phyloP scores from a whole-genome alignment of 257 asterid species.

The Galeopsis tetrahit region DNA sequence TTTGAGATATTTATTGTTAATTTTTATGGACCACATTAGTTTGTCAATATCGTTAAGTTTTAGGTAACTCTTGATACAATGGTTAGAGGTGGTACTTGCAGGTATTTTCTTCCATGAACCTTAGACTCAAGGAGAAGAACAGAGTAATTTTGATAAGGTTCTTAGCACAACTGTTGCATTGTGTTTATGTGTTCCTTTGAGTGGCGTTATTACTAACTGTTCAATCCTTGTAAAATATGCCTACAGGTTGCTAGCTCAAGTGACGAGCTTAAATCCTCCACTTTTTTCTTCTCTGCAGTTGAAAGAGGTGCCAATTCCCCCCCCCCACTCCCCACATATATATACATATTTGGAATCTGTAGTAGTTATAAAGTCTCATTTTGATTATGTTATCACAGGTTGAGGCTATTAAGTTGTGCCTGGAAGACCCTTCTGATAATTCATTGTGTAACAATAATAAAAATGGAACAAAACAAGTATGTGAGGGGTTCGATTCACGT shows the following conservation, averaged over 20 bases:
- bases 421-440: conserved; percentile 44
- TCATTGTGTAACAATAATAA: conserved; percentile 32
- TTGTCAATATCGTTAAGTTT: conserved; percentile 16
- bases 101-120: conserved; percentile 73
- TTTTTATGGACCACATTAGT: conserved; percentile 4
- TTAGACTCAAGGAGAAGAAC: conserved; percentile 53
- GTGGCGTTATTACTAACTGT: conserved; percentile 23
- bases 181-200: conserved; percentile 15
- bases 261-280: conserved; percentile 58
- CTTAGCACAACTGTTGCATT: conserved; percentile 26
- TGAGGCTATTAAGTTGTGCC: conserved; percentile 50
- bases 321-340: not conserved
- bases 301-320: conserved; percentile 61
- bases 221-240: conserved; percentile 31
- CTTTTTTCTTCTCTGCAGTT: conserved; percentile 69
- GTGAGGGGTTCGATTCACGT: conserved; percentile 36
- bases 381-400: conserved; percentile 57
- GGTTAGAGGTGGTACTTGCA: conserved; percentile 46
- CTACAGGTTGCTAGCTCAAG: conserved; percentile 65
- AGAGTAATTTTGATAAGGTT: conserved; percentile 62
- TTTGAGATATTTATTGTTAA: not conserved
- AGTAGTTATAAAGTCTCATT: conserved; percentile 36
- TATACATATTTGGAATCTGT: conserved; percentile 14
- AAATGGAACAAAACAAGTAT: conserved; percentile 41
- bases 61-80: conserved; percentile 23